Evolutionary conservation across 805 yeast genomes (phyloP).

Genomic region (Debaryomyces castellii): DNA sequence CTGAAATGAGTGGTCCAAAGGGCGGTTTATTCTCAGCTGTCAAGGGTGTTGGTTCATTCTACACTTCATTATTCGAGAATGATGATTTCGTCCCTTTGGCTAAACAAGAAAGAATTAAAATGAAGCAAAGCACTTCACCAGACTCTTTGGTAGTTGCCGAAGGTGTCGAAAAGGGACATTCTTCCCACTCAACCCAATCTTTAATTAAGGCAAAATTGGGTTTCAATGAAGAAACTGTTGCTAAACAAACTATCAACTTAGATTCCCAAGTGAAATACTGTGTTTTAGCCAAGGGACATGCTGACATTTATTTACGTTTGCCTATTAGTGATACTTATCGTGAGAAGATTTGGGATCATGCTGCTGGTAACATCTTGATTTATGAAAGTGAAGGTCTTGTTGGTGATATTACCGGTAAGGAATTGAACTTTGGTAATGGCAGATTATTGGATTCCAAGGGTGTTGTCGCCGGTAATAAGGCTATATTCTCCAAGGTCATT

Average conservation of each 20-base stretch:
- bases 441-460: constrained; percentile 83
- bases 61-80: constrained; percentile 38
- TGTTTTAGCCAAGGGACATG: constrained; percentile 84
- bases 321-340: constrained; percentile 76
- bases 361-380: constrained; percentile 87
- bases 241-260: constrained; percentile 66
- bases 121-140: constrained; percentile 50
- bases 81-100: constrained; percentile 33
- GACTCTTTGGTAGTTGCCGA: constrained; percentile 70
- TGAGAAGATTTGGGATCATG: constrained; percentile 99
- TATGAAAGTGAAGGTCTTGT: constrained; percentile 91
- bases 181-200: constrained; percentile 84
- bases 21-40: constrained; percentile 82
- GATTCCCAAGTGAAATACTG: constrained; percentile 98
- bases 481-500: constrained; percentile 50
- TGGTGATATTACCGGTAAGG: constrained; percentile 72
- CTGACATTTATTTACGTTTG: constrained; percentile 86
- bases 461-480: constrained; percentile 75
- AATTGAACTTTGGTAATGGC: constrained; percentile 82
- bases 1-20: constrained; percentile 30
- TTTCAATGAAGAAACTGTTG: constrained; percentile 48
- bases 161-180: constrained; percentile 94
- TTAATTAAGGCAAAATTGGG: constrained; percentile 63
- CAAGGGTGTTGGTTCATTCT: constrained; percentile 65
- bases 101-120: constrained; percentile 41